Base-by-base conservation (phyloP, 306 rosid species). In the Astragalus glycyphyllos region DNA sequence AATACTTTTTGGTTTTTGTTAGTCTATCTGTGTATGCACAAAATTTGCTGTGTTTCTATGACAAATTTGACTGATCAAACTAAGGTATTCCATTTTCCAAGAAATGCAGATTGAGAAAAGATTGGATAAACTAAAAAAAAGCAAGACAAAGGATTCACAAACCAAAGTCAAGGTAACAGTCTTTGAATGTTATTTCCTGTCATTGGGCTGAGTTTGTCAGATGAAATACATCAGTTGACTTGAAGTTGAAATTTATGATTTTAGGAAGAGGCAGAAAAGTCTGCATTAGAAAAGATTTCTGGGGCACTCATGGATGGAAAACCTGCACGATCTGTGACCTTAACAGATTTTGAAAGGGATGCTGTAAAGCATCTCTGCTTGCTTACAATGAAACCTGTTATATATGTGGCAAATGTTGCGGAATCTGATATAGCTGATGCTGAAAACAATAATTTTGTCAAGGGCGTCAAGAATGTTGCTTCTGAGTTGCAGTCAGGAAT, bases 81-180 rank as follows among this genome's bases (percentile, higher is more conserved):
- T 87, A 73, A 92, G 77, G 62, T 79, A 72, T 80, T 76, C 75
- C 26, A 34, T 72, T 79, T 75, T 63, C 48, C 80, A 89, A 86
- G 89, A 82, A 86, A 72, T 86, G 94, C 96, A 94, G 98, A 91
- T 94, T 83, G 97, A 90, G 42, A 94, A 94, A 78, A 90, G 98
- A 87, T 9, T 89, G 77, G 98, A 94, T 57, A 94, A 86, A 78
- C 88, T 94, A 73, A 94, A 90, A 83, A 94, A 94, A 80, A 81
- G 98, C 82, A 94, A 90, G 88, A 69, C 84, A 53, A 90, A 46
- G 73, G 92, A 90, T 81, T 89, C 97, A 64, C 97, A 83, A 73
- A 71, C 96, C 44, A 94, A 87, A 84, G 49, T 84, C 74, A 94
- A 90, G 98, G 98, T 86, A 68, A 63, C 54, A 48, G 40, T 72